Percentiles rank a stretch among this genome's conserved stretches.
Evolutionary conservation across 805 yeast genomes (phyloP).

Genomic region (Pichia membranifaciens): DNA sequence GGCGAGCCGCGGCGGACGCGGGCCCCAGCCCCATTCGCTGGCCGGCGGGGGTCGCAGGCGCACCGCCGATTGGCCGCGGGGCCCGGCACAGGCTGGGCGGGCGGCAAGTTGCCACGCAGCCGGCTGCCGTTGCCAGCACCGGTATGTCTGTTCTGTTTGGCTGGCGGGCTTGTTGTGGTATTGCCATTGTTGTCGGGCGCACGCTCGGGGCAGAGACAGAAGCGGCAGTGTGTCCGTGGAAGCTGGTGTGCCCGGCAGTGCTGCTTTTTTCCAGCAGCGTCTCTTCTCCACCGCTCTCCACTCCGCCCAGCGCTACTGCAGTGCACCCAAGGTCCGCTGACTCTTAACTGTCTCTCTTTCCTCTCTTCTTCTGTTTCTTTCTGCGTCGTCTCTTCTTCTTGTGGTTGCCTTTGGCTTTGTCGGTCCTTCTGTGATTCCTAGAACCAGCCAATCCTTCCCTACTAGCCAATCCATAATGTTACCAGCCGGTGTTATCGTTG

Average conservation of each 20-base stretch:
- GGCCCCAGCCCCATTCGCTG: too few species aligned
- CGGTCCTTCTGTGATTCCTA: background rate
- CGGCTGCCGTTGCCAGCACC: too few species aligned
- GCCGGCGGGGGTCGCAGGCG: too few species aligned
- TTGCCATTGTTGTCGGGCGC: too few species aligned
- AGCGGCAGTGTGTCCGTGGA: background rate
- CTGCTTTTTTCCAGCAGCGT: too few species aligned
- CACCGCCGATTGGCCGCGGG: background rate
- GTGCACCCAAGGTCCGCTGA: background rate
- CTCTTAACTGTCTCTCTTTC: background rate
- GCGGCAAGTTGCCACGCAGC: too few species aligned
- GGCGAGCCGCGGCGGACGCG: too few species aligned
- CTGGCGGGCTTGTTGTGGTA: background rate
- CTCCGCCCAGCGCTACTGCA: background rate
- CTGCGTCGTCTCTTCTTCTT: constrained; percentile 3
- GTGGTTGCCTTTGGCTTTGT: background rate
- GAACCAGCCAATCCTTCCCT: background rate
- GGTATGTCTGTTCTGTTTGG: too few species aligned
- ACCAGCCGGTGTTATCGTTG: constrained; percentile 63
- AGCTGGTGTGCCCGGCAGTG: too few species aligned
- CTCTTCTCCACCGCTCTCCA: background rate
- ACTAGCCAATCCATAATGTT: constrained; percentile 35
- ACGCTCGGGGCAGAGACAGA: too few species aligned
- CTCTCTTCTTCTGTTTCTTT: background rate
- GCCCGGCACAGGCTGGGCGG: too few species aligned